Evolutionary conservation across 768 basidiomycete species (phyloP).

Genomic region (Stropharia rugosoannulata): DNA sequence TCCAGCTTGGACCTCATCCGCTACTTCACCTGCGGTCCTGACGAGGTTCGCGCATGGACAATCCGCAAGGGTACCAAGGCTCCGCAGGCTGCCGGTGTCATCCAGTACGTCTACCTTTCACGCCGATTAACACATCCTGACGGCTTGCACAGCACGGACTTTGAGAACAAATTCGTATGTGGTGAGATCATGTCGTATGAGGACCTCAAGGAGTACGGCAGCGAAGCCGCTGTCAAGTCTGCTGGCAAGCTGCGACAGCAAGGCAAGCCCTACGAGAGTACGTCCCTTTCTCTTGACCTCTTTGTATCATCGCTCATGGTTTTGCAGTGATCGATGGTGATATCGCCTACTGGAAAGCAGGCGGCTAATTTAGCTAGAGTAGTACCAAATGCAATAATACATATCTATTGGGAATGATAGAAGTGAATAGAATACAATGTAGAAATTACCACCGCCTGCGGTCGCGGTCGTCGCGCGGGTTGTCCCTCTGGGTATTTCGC

Average conservation of each 20-base stretch:
- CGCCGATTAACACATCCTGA: neutral
- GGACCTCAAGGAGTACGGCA: conserved; percentile 89
- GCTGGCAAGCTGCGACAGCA: conserved; percentile 94
- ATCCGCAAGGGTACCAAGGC: conserved; percentile 93
- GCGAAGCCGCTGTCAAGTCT: conserved; percentile 90
- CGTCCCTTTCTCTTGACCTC: conserved; percentile 25
- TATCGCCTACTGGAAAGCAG: conserved; percentile 91
- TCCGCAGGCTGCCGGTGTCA: conserved; percentile 96
- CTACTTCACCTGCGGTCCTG: conserved; percentile 97
- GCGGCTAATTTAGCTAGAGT: conserved; percentile 34
- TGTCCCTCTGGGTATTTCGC: conserved; percentile 38
- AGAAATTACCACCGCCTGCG: neutral
- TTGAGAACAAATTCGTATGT: conserved; percentile 97
- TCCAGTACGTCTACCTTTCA: conserved; percentile 62
- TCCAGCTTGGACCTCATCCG: conserved; percentile 85
- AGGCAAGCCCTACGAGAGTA: conserved; percentile 95
- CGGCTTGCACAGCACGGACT: conserved; percentile 67
- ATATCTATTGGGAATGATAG: neutral
- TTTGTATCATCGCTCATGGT: conserved; percentile 9
- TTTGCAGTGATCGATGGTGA: conserved; percentile 79
- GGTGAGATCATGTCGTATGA: conserved; percentile 95
- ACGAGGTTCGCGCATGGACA: conserved; percentile 98
- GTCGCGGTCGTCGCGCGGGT: conserved; percentile 9
- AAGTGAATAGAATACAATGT: conserved; percentile 2
- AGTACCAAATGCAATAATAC: neutral